Percentiles rank a stretch among this genome's conserved stretches.
Evolutionary conservation across 2,329 filamentous ascomycete genomes (phyloP).

Genomic region (Tolypocladium guangdongense): DNA sequence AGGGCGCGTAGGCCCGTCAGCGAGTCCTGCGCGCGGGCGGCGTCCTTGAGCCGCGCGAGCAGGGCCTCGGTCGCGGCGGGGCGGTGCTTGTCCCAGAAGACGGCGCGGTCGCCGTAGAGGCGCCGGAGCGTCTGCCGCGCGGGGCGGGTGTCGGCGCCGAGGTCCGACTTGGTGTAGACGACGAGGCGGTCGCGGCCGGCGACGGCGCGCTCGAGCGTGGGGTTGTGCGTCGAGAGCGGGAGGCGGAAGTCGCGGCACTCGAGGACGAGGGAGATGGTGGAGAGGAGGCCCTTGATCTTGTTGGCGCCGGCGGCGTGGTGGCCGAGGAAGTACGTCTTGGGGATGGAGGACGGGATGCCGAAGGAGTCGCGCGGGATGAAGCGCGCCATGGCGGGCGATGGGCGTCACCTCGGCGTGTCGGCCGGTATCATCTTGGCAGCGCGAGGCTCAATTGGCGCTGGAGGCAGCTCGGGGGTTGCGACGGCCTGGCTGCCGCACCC

Average conservation of each 20-base stretch:
- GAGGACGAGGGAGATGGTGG: constrained; percentile 75
- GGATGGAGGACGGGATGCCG: constrained; percentile 60
- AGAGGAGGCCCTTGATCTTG: constrained; percentile 73
- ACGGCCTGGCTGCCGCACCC: not conserved
- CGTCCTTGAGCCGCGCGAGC: constrained; percentile 23
- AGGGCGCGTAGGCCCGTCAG: constrained; percentile 78
- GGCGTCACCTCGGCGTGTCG: not conserved
- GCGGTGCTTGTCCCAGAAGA: constrained; percentile 34
- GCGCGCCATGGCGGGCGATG: constrained; percentile 8
- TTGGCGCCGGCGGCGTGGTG: constrained; percentile 76
- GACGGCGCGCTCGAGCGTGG: constrained; percentile 70
- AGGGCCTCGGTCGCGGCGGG: constrained; percentile 24
- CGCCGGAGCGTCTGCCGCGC: constrained; percentile 18
- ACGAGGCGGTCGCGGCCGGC: constrained; percentile 64
- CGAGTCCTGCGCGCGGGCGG: constrained; percentile 29
- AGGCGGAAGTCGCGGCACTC: constrained; percentile 93
- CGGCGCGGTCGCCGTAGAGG: constrained; percentile 20
- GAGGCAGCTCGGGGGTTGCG: not conserved
- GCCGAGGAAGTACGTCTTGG: constrained; percentile 86
- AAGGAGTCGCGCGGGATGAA: constrained; percentile 71
- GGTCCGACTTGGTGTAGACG: constrained; percentile 84
- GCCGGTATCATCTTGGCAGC: not conserved
- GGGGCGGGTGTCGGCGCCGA: constrained; percentile 36
- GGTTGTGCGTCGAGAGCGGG: constrained; percentile 82
- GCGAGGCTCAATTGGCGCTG: not conserved